Conservation (phyloP, 1,284 basidiomycete genomes). For the Naganishia cerealis region DNA sequence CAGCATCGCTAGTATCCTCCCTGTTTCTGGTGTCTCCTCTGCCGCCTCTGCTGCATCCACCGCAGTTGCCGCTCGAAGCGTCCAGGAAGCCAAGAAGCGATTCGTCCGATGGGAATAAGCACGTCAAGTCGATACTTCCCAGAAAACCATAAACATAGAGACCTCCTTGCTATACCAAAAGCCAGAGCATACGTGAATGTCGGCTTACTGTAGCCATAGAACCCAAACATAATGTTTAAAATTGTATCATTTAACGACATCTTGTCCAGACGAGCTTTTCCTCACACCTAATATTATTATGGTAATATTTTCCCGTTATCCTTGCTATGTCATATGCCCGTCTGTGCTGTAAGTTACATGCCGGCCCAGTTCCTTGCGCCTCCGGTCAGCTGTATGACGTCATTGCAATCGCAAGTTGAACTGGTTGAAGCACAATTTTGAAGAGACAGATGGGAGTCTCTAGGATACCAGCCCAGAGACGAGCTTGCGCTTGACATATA, state of each 20-base stretch:
- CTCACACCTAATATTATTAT: too few species aligned
- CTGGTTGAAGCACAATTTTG: too few species aligned
- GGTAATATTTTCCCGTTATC: too few species aligned
- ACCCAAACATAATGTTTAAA: background rate
- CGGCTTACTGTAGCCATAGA: slow-evolving; percentile 24
- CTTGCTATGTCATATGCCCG: too few species aligned
- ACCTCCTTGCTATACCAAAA: background rate
- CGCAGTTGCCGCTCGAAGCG: slow-evolving; percentile 22
- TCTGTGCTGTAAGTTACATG: too few species aligned
- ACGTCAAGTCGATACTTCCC: too few species aligned
- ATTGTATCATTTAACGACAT: slow-evolving; percentile 2
- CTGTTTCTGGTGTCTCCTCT: slow-evolving; percentile 10
- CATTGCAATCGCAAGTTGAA: too few species aligned
- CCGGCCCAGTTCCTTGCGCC: too few species aligned
- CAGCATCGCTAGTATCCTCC: slow-evolving; percentile 14
- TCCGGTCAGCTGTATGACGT: too few species aligned
- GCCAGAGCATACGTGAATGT: background rate
- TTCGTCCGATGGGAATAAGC: slow-evolving; percentile 32
- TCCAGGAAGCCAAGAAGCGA: slow-evolving; percentile 27
- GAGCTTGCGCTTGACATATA: too few species aligned
- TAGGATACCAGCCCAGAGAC: too few species aligned
- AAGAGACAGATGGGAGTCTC: too few species aligned
- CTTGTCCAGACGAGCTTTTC: background rate
- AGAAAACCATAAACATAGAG: background rate
- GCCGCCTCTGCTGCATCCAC: slow-evolving; percentile 24